Evolutionary conservation across 176 grass and related monocot genomes (phyloP), one percentile per base, ranked within the genome.

Genomic region (Aegilops sharonensis): DNA sequence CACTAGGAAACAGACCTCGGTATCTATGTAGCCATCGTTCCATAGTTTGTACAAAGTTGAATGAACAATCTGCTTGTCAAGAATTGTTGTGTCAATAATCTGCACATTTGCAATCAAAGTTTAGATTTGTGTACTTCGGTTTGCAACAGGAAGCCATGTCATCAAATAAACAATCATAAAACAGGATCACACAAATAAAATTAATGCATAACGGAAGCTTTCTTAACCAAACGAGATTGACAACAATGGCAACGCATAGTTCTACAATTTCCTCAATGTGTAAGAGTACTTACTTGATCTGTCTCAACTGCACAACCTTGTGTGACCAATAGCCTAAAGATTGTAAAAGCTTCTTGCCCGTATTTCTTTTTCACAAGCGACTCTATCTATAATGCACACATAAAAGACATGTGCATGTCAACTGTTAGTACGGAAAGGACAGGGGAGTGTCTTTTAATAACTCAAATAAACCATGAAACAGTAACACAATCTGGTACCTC

Each of bases 21-120:
- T 66, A 62, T 93, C 89, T 64, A 95, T 87, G 79, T 88, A 97
- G 37, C 91, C 90, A 1, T 97, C 92, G 74, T 91, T 92, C 92
- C 92, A 97, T 61, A 97, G 88, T 78, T 89, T 94, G 86, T 92
- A 97, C 59, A 94, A 80, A 84, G 87, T 92, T 89, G 68, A 69
- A 78, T 94, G 88, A 87, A 90, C 90, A 61, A 92, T 71, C 79
- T 89, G 89, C 88, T 97, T 94, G 84, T 94, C 90, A 64, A 92
- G 81, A 88, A 94, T 94, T 24, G 88, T 92, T 8, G 37, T 89
- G 60, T 94, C 92, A 72, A 88, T 91, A 88, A 97, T 94, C 94
- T 97, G 83, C 83, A 90, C 62, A 74, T 86, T 80, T 88, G 61
- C 29, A n/a, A 89, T 56, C 60, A 32, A 71, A 64, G 30, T 73